phyloP scores from a whole-genome alignment of 768 basidiomycete genomes.

The Amanita fuliginea region DNA sequence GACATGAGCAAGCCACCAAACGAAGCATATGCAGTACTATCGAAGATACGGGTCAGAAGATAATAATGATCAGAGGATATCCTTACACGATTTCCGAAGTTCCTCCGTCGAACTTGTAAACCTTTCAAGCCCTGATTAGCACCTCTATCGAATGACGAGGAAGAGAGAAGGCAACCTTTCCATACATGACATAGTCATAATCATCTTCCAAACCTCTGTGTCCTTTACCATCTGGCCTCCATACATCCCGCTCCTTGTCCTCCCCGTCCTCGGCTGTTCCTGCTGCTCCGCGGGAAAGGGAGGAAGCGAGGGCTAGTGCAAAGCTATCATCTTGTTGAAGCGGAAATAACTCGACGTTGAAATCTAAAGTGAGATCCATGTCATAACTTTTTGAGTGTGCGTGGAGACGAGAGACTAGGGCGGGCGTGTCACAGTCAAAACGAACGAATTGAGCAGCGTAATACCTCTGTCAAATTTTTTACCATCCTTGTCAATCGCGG shows the following conservation, averaged over 20 bases:
- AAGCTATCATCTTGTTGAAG: slow-evolving; percentile 59
- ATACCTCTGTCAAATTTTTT: slow-evolving; percentile 97
- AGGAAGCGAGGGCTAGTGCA: slow-evolving; percentile 79
- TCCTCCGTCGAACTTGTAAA: slow-evolving; percentile 93
- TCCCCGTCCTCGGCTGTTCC: slow-evolving; percentile 41
- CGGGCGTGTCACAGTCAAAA: slow-evolving; percentile 4
- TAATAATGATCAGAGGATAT: background rate
- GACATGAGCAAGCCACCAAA: slow-evolving; percentile 96
- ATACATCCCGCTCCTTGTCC: slow-evolving; percentile 69
- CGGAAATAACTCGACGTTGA: slow-evolving; percentile 86
- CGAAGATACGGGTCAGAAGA: slow-evolving; percentile 8
- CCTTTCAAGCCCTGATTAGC: slow-evolving; percentile 30
- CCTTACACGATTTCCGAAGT: slow-evolving; percentile 76
- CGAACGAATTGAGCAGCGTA: slow-evolving; percentile 12
- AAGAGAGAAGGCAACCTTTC: slow-evolving; percentile 55
- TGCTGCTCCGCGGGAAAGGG: slow-evolving; percentile 46
- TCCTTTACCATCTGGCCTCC: slow-evolving; percentile 80
- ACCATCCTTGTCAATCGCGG: slow-evolving; percentile 80
- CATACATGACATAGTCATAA: slow-evolving; percentile 99
- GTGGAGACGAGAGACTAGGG: slow-evolving; percentile 79
- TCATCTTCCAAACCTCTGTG: slow-evolving; percentile 81
- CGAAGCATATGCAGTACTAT: slow-evolving; percentile 89
- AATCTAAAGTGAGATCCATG: slow-evolving; percentile 91
- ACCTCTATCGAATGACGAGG: background rate
- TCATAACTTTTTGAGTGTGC: slow-evolving; percentile 85